Evolutionary conservation across 2,329 filamentous ascomycete genomes (phyloP).

Genomic region (Colletotrichum graminicola): DNA sequence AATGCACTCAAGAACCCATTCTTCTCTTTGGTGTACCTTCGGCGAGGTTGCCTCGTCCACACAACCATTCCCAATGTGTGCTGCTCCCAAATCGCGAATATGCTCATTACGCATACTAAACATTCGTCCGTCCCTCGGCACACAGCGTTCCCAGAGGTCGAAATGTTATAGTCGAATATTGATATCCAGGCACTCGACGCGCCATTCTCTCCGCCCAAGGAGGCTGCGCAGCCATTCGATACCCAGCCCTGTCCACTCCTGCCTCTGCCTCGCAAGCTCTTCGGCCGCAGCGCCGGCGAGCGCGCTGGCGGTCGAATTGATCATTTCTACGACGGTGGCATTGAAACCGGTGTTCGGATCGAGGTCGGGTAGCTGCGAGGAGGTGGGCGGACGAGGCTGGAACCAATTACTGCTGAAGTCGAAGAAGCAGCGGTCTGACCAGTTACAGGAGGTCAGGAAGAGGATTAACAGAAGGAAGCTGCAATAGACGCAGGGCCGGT

Average conservation of each 20-base stretch:
- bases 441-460: conserved; percentile 91
- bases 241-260: conserved; percentile 81
- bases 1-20: conserved; percentile 19
- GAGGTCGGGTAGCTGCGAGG: conserved; percentile 46
- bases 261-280: conserved; percentile 64
- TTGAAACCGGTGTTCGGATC: conserved; percentile 56
- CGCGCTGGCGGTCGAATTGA: conserved; percentile 78
- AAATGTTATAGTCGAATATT: conserved; percentile 77
- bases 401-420: conserved; percentile 96
- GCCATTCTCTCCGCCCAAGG: conserved; percentile 87
- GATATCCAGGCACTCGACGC: conserved; percentile 90
- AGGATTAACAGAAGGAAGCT: conserved; percentile 95
- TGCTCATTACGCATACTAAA: conserved; percentile 21
- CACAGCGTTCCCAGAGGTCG: background rate
- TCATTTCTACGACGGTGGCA: conserved; percentile 63
- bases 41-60: background rate
- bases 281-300: conserved; percentile 77
- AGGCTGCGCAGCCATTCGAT: conserved; percentile 89
- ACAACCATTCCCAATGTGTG: background rate
- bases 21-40: conserved; percentile 15
- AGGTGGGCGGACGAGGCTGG: conserved; percentile 73
- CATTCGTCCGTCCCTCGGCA: background rate
- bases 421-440: conserved; percentile 92
- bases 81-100: conserved; percentile 4
- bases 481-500: conserved; percentile 97